Evolutionary conservation across 768 basidiomycete genomes (phyloP).

Genomic region (Russula lepida): DNA sequence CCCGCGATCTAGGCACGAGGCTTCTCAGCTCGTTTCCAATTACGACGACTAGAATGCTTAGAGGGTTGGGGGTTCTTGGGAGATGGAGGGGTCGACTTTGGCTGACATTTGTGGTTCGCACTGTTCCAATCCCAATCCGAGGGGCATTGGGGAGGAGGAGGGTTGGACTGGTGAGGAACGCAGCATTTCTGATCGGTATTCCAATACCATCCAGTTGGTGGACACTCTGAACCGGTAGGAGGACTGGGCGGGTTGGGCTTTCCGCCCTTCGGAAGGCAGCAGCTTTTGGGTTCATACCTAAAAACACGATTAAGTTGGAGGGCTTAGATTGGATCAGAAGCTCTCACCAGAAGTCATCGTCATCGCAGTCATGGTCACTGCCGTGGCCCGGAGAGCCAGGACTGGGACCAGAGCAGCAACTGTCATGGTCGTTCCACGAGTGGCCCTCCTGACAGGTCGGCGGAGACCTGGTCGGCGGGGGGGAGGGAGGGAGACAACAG

Average conservation of each 20-base stretch:
- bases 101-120: slow-evolving; percentile 31
- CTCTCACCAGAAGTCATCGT: slow-evolving; percentile 30
- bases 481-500: slow-evolving; percentile 20
- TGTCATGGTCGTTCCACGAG: slow-evolving; percentile 5
- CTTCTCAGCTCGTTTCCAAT: slow-evolving; percentile 28
- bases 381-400: too few species aligned
- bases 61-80: slow-evolving; percentile 34
- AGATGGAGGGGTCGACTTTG: slow-evolving; percentile 30
- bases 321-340: background rate
- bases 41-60: slow-evolving; percentile 15
- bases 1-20: slow-evolving; percentile 27
- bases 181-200: slow-evolving; percentile 40
- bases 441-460: slow-evolving; percentile 17
- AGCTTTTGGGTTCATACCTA: slow-evolving; percentile 30
- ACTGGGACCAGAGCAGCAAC: slow-evolving; percentile 4
- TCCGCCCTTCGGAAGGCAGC: slow-evolving; percentile 40
- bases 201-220: slow-evolving; percentile 45
- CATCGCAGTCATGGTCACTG: slow-evolving; percentile 8
- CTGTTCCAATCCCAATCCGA: slow-evolving; percentile 40
- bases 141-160: slow-evolving; percentile 37
- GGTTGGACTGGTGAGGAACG: slow-evolving; percentile 39
- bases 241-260: slow-evolving; percentile 36
- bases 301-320: background rate
- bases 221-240: slow-evolving; percentile 41
- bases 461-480: slow-evolving; percentile 8